A percentile compares a stretch with the other conserved stretches of the same genome.
These are phyloP conservation scores for Lenwebbia sp. DNA, from an alignment of 345 rosid species.

Conservation along the genomic window DNA sequence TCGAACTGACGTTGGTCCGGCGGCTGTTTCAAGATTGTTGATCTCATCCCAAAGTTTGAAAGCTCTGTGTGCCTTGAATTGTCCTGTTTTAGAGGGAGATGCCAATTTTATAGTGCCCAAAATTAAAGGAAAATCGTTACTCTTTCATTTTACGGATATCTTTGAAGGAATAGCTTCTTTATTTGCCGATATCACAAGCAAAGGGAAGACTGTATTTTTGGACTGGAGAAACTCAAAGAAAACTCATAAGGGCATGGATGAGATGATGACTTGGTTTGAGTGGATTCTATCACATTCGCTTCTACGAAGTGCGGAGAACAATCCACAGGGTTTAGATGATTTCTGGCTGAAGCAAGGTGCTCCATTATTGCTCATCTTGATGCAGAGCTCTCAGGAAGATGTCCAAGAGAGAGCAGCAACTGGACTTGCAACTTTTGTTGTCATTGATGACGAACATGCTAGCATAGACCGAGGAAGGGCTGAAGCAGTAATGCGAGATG, in stretches of 20 bases:
- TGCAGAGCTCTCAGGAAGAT: constrained; percentile 78
- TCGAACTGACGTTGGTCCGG: constrained; percentile 57
- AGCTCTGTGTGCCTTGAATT: constrained; percentile 71
- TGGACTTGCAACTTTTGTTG: constrained; percentile 85
- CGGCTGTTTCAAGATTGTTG: constrained; percentile 53
- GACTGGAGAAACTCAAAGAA: constrained; percentile 42
- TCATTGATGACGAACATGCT: constrained; percentile 74
- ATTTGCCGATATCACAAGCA: constrained; percentile 39
- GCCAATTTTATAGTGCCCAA: constrained; percentile 28
- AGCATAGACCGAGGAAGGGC: constrained; percentile 79
- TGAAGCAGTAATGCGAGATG: constrained; percentile 74
- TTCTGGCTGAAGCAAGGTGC: constrained; percentile 92
- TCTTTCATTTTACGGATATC: constrained; percentile 43
- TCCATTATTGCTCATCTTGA: constrained; percentile 50
- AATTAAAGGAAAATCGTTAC: constrained; percentile 50
- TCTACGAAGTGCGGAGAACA: constrained; percentile 61
- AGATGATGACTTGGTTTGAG: constrained; percentile 62
- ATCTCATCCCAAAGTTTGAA: constrained; percentile 52
- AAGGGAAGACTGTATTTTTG: constrained; percentile 34
- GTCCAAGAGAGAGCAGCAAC: constrained; percentile 89
- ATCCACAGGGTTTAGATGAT: constrained; percentile 53
- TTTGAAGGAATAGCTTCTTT: constrained; percentile 47
- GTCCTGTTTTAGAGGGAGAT: constrained; percentile 52
- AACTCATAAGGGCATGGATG: constrained; percentile 32
- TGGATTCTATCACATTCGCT: constrained; percentile 73